These are phyloP conservation scores for Hypoxylon sp. DNA, from an alignment of 2,329 filamentous ascomycete species.

Conservation along the genomic window DNA sequence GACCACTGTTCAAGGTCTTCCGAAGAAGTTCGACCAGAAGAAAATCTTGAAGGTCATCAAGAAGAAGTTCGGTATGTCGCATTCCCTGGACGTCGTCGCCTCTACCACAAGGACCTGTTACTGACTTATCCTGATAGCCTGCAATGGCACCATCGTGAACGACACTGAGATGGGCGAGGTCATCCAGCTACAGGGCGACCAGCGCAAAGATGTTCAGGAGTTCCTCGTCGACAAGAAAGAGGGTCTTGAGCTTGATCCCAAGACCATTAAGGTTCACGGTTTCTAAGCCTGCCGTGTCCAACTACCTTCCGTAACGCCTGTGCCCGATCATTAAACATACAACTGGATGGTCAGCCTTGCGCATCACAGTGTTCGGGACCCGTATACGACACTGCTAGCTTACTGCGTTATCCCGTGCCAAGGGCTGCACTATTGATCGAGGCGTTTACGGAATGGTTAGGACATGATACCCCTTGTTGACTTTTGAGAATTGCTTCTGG, in stretches of 20 bases:
- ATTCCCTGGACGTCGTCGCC: neutral
- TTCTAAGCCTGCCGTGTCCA: conserved; percentile 64
- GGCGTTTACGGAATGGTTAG: conserved; percentile 51
- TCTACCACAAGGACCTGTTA: conserved; percentile 7
- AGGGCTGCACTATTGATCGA: conserved; percentile 46
- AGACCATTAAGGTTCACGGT: conserved; percentile 91
- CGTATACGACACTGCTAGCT: conserved; percentile 42
- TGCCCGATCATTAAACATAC: conserved; percentile 40
- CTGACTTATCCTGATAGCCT: conserved; percentile 67
- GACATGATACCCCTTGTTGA: conserved; percentile 52
- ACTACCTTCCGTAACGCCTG: conserved; percentile 42
- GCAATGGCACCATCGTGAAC: conserved; percentile 99
- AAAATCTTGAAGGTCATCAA: conserved; percentile 99
- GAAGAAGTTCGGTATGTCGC: conserved; percentile 90
- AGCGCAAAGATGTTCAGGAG: conserved; percentile 98
- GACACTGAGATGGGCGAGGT: conserved; percentile 98
- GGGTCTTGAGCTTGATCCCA: conserved; percentile 91
- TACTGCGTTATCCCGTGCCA: conserved; percentile 39
- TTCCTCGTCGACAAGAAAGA: conserved; percentile 97
- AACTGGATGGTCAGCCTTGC: conserved; percentile 41
- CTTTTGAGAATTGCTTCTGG: conserved; percentile 37
- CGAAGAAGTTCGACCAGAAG: conserved; percentile 99
- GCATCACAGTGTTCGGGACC: conserved; percentile 21
- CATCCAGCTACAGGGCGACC: conserved; percentile 99
- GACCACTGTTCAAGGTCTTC: conserved; percentile 98